Evolutionary conservation across 441 rosid species (phyloP).

Genomic region (Breynia disticha): DNA sequence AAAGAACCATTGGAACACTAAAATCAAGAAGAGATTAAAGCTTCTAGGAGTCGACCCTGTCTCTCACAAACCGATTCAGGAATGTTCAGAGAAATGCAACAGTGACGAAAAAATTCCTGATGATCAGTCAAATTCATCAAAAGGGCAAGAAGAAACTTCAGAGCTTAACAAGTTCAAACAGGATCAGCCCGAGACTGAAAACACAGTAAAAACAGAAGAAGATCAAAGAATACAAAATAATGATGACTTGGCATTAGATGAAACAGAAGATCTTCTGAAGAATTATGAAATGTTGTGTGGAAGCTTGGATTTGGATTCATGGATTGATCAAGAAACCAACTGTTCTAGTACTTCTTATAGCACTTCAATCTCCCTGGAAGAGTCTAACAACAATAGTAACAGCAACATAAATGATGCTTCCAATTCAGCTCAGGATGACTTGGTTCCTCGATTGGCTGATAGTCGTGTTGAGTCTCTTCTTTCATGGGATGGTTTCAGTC

Average conservation of each 20-base stretch:
- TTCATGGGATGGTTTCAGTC: slow-evolving; percentile 44
- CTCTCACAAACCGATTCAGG: slow-evolving; percentile 40
- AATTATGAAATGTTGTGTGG: slow-evolving; percentile 26
- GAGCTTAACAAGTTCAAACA: neutral
- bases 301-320: slow-evolving; percentile 26
- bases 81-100: slow-evolving; percentile 10
- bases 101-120: slow-evolving; percentile 9
- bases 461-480: slow-evolving; percentile 37
- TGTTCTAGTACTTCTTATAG: slow-evolving; percentile 21
- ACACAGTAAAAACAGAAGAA: neutral
- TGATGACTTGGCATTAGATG: slow-evolving; percentile 14
- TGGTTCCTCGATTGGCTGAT: slow-evolving; percentile 37
- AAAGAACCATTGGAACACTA: slow-evolving; percentile 88
- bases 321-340: slow-evolving; percentile 20
- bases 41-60: slow-evolving; percentile 54
- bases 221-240: neutral
- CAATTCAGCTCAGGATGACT: slow-evolving; percentile 18
- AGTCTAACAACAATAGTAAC: slow-evolving; percentile 16
- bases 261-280: slow-evolving; percentile 17
- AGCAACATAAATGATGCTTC: slow-evolving; percentile 10
- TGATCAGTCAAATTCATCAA: neutral
- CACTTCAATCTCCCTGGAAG: slow-evolving; percentile 22
- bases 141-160: slow-evolving; percentile 13
- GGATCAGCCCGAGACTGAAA: slow-evolving; percentile 5
- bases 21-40: slow-evolving; percentile 75